Base-by-base conservation (phyloP, 2,329 filamentous ascomycete species). In the Chaetomium globosum region DNA sequence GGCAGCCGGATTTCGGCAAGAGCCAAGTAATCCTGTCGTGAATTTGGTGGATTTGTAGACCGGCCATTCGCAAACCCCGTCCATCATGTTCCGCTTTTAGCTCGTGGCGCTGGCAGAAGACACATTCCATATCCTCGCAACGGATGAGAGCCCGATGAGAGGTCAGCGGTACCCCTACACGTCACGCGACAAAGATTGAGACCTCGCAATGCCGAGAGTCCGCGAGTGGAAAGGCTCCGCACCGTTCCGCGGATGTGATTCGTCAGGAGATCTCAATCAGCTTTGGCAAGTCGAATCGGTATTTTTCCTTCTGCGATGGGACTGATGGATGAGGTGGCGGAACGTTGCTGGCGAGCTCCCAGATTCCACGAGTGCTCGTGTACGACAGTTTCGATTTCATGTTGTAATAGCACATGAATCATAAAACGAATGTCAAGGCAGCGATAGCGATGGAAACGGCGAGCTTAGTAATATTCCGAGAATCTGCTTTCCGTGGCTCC, bases 181-280 rank as follows among this genome's bases (percentile, higher is more conserved):
- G 54, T 64, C 61, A 64, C 61, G 61, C 61, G 61, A 64, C 61
- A 33, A 8, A 26, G 16, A 9, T 3, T 30, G 12, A 49, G 26
- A 26, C 26, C n/a, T 21, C n/a, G 46, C 23, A 28, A 26, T 30
- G 55, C 61, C 56, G 48, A 59, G 60, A 9, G 16, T 10, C 52
- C 53, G 54, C 7, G 19, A 19, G 43, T 49, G 53, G 43, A 33
- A 43, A 10, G 16, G 16, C 21, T 49, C 23, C 28, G 60, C 16
- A n/a, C 39, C 16, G 5, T n/a, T 21, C 12, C 8, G 7, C 36
- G 31, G 4, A 5, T 30, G 39, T 26, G 19, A 62, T 56, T 51
- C 53, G 43, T 30, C 9, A 43, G 39, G 39, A n/a, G 60, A 57
- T 48, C 60, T 56, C 30, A 51, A 12, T 48, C 43, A 21, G 36